Evolutionary conservation across 768 basidiomycete genomes (phyloP).

Genomic region (Tephrocybe sp.): DNA sequence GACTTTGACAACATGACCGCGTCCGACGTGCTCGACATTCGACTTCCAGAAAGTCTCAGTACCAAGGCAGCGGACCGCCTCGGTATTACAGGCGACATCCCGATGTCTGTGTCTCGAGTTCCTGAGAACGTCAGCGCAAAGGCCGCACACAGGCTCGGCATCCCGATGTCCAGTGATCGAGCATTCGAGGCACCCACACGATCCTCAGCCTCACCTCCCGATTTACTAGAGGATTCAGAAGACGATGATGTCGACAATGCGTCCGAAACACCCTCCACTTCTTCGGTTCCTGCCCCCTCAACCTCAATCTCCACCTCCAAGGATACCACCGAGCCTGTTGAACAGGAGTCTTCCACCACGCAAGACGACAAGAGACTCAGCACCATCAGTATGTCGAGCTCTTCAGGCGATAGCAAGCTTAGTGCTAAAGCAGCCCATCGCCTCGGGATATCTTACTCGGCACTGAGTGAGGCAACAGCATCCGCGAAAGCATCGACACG

Average conservation of each 20-base stretch:
- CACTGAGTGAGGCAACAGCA: slow-evolving; percentile 25
- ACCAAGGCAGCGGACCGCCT: slow-evolving; percentile 26
- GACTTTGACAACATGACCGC: slow-evolving; percentile 21
- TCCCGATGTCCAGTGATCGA: slow-evolving; percentile 15
- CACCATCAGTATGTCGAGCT: neutral
- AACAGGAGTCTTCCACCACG: slow-evolving; percentile 6
- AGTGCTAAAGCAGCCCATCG: slow-evolving; percentile 41
- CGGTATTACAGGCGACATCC: slow-evolving; percentile 22
- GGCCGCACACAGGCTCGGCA: slow-evolving; percentile 36
- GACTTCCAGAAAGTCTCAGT: slow-evolving; percentile 21
- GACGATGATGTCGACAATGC: neutral
- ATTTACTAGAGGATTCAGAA: neutral
- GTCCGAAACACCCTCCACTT: neutral
- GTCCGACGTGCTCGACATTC: slow-evolving; percentile 11
- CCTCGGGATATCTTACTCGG: slow-evolving; percentile 36
- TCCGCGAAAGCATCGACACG: slow-evolving; percentile 18
- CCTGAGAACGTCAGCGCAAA: slow-evolving; percentile 30
- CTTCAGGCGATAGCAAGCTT: slow-evolving; percentile 14
- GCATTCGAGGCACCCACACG: slow-evolving; percentile 1
- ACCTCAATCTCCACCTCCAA: neutral
- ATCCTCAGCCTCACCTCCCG: neutral
- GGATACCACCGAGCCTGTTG: neutral
- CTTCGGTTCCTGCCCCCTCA: neutral
- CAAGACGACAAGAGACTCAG: neutral
- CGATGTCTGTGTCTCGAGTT: slow-evolving; percentile 15